Percentiles rank a stretch among this genome's conserved stretches.
Evolutionary conservation across 208 protist species (phyloP).

Genomic region (Leishmania major): DNA sequence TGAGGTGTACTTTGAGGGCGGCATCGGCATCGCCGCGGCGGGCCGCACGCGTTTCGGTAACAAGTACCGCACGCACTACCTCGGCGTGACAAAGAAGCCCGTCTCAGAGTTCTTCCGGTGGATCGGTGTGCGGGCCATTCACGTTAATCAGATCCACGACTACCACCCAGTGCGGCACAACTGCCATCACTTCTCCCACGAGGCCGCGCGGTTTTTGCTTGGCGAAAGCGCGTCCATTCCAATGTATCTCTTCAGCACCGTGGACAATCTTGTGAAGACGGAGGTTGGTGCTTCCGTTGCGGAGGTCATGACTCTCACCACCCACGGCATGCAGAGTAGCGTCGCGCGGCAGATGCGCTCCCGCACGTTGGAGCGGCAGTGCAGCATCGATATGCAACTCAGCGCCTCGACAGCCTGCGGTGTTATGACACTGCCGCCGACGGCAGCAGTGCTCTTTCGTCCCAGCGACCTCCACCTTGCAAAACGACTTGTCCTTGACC

Average conservation of each 20-base stretch:
- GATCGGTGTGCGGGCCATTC: slow-evolving; percentile 34
- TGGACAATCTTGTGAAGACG: slow-evolving; percentile 47
- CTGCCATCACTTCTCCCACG: slow-evolving; percentile 92
- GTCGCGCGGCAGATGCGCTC: slow-evolving; percentile 34
- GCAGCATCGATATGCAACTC: slow-evolving; percentile 40
- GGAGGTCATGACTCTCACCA: slow-evolving; percentile 48
- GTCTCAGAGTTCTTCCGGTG: slow-evolving; percentile 65
- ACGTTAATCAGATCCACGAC: slow-evolving; percentile 53
- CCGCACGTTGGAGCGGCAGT: slow-evolving; percentile 45
- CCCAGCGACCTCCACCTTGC: slow-evolving; percentile 32
- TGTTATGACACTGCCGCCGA: slow-evolving; percentile 48
- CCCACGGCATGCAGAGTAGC: slow-evolving; percentile 49
- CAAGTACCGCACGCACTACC: slow-evolving; percentile 47
- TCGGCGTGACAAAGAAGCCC: slow-evolving; percentile 56
- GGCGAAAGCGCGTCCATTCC: slow-evolving; percentile 34
- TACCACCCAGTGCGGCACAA: slow-evolving; percentile 93
- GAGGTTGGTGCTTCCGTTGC: slow-evolving; percentile 40
- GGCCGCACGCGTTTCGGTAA: slow-evolving; percentile 86
- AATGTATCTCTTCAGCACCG: slow-evolving; percentile 51
- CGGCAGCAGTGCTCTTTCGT: slow-evolving; percentile 61
- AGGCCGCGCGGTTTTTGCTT: slow-evolving; percentile 69
- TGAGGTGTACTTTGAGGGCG: slow-evolving; percentile 95
- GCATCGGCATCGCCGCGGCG: slow-evolving; percentile 53
- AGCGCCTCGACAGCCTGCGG: slow-evolving; percentile 39
- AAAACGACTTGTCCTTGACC: slow-evolving; percentile 18